Percentiles rank a stretch among this genome's conserved stretches.
These are phyloP conservation scores for Gracilariopsis chorda DNA, from an alignment of 23 red algal genomes.

Conservation along the genomic window DNA sequence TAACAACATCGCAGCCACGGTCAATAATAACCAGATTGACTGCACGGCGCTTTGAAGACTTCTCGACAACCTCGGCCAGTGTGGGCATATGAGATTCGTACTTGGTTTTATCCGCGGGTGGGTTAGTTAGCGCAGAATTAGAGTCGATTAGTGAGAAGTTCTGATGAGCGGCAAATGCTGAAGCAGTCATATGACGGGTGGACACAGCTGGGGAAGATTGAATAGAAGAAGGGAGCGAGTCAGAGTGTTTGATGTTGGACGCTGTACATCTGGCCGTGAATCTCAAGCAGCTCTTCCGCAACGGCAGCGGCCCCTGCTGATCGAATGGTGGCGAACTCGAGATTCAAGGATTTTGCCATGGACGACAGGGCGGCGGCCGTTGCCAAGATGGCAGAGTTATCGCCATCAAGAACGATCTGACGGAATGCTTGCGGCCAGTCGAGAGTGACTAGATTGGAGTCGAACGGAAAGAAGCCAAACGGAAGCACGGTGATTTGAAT, in stretches of 20 bases:
- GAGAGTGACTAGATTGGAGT: conserved; percentile 60
- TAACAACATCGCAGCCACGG: conserved; percentile 81
- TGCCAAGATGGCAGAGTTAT: conserved; percentile 53
- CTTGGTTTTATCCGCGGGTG: background rate
- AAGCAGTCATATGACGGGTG: background rate
- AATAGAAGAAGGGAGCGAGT: background rate
- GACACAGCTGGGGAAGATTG: conserved; percentile 29
- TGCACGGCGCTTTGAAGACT: conserved; percentile 13
- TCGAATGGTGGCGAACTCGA: conserved; percentile 52
- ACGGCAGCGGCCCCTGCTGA: conserved; percentile 64
- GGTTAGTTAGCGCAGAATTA: background rate
- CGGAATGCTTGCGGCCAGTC: conserved; percentile 70
- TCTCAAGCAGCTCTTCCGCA: conserved; percentile 48
- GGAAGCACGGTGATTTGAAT: conserved; percentile 39
- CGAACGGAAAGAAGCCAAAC: conserved; percentile 79
- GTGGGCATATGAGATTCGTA: conserved; percentile 13
- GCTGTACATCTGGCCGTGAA: conserved; percentile 26
- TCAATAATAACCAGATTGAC: conserved; percentile 79
- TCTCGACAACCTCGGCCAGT: background rate
- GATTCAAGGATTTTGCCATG: background rate
- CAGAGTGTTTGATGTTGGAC: background rate
- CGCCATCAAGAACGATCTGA: conserved; percentile 62
- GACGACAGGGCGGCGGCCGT: conserved; percentile 55
- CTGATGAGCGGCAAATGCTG: conserved; percentile 10
- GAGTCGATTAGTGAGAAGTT: background rate